These are phyloP conservation scores for Aspergillus sparsus DNA, from an alignment of 495 filamentous ascomycete genomes.

Conservation along the genomic window DNA sequence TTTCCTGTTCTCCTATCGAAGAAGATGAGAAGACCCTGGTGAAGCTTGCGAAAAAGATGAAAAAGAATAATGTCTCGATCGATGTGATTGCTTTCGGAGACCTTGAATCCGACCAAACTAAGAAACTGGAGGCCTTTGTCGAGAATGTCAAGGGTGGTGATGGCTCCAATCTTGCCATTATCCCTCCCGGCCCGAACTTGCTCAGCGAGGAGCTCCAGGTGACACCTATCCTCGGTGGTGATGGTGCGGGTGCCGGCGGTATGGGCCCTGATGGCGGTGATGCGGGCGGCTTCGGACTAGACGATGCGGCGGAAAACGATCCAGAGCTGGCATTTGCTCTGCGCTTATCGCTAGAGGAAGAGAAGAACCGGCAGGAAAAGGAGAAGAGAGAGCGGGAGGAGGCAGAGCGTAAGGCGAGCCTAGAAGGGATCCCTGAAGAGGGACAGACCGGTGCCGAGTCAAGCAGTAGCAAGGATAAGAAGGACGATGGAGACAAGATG, in stretches of 20 bases:
- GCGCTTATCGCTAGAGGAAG: conserved; percentile 96
- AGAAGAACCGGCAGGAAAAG: conserved; percentile 88
- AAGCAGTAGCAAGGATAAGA: conserved; percentile 63
- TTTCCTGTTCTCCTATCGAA: conserved; percentile 87
- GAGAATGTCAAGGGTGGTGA: conserved; percentile 87
- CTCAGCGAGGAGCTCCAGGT: conserved; percentile 89
- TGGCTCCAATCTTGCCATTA: conserved; percentile 85
- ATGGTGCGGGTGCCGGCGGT: conserved; percentile 55
- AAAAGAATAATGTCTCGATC: conserved; percentile 89
- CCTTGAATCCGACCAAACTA: conserved; percentile 81
- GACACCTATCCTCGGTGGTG: conserved; percentile 85
- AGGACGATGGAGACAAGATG: conserved; percentile 80
- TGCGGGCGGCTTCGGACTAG: conserved; percentile 66
- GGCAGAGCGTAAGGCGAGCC: conserved; percentile 63
- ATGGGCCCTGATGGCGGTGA: conserved; percentile 61
- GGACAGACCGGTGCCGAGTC: conserved; percentile 63
- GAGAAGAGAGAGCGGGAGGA: conserved; percentile 74
- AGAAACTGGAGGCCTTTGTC: conserved; percentile 92
- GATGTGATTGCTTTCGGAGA: conserved; percentile 96
- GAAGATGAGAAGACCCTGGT: conserved; percentile 87
- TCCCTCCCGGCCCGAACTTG: conserved; percentile 86
- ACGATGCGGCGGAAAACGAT: conserved; percentile 66
- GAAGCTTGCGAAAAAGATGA: conserved; percentile 95
- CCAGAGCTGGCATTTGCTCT: conserved; percentile 94
- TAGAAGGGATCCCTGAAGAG: conserved; percentile 86